Percentiles rank a stretch among this genome's conserved stretches.
Evolutionary conservation across 1,139 yeast species (phyloP).

Genomic region (Yamadazyma mexicana): DNA sequence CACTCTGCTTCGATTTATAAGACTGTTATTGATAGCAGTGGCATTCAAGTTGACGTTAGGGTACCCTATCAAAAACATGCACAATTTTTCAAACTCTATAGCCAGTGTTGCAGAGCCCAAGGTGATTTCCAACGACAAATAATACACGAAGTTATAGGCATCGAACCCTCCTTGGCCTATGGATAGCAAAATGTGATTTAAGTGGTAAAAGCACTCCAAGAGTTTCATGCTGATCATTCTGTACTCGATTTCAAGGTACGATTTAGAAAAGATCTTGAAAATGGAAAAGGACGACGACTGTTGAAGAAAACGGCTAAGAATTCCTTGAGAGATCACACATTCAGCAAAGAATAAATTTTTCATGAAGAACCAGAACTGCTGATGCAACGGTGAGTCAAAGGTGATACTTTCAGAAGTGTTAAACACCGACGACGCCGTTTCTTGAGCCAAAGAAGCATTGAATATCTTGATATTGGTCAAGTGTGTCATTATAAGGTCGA

Average conservation of each 20-base stretch:
- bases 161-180: conserved; percentile 76
- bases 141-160: conserved; percentile 64
- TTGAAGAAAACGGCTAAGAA: conserved; percentile 39
- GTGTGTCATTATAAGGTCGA: conserved; percentile 21
- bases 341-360: conserved; percentile 53
- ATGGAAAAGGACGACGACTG: conserved; percentile 10
- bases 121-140: conserved; percentile 47
- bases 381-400: conserved; percentile 15
- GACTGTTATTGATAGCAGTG: conserved; percentile 29
- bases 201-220: conserved; percentile 48
- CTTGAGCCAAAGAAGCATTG: conserved; percentile 24
- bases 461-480: conserved; percentile 25
- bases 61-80: conserved; percentile 41
- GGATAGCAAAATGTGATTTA: conserved; percentile 55
- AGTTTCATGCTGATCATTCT: conserved; percentile 34
- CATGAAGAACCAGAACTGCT: conserved; percentile 34
- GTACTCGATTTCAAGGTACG: conserved; percentile 26
- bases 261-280: conserved; percentile 6
- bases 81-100: conserved; percentile 35
- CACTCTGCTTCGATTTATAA: conserved; percentile 48
- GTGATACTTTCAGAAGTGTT: conserved; percentile 19
- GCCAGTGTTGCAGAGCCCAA: conserved; percentile 28
- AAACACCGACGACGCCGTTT: conserved; percentile 25
- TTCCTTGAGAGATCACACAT: conserved; percentile 57
- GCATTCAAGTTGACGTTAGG: conserved; percentile 39